These are phyloP conservation scores for Cucurbita pepo DNA, from an alignment of 306 rosid genomes.

Conservation along the genomic window DNA sequence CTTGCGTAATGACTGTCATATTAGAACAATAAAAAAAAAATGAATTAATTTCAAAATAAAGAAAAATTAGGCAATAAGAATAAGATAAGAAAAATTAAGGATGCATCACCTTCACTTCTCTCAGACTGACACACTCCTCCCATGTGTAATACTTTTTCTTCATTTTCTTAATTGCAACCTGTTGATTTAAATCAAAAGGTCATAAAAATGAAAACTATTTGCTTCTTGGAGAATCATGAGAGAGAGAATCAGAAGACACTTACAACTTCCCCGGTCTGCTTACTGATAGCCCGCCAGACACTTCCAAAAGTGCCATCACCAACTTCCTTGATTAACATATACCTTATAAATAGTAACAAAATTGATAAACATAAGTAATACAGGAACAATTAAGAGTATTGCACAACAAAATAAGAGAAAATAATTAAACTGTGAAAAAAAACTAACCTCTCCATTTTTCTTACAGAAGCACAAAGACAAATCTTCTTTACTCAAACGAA, in stretches of 20 bases:
- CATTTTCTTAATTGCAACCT: conserved; percentile 97
- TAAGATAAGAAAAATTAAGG: background rate
- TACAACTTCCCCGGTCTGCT: conserved; percentile 94
- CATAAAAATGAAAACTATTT: background rate
- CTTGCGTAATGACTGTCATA: conserved; percentile 55
- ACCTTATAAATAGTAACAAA: conserved; percentile 24
- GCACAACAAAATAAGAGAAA: background rate
- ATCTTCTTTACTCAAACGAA: conserved; percentile 52
- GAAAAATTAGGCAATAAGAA: background rate
- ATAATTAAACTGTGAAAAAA: background rate
- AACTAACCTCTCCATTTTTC: conserved; percentile 81
- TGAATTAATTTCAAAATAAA: background rate
- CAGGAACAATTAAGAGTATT: background rate
- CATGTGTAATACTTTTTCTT: conserved; percentile 90
- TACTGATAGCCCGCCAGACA: conserved; percentile 90
- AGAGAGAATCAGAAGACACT: conserved; percentile 17
- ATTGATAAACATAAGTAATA: background rate
- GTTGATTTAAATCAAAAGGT: conserved; percentile 6
- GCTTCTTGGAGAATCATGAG: background rate
- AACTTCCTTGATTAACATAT: conserved; percentile 89
- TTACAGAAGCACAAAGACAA: conserved; percentile 29
- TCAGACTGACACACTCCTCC: conserved; percentile 92
- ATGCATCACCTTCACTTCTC: conserved; percentile 78
- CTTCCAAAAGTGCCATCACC: conserved; percentile 97
- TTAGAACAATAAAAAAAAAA: background rate